Percentiles rank a stretch among this genome's conserved stretches.
These are phyloP conservation scores for Mucor piriformis DNA, from an alignment of 371 early-diverging fungal genomes.

Conservation along the genomic window DNA sequence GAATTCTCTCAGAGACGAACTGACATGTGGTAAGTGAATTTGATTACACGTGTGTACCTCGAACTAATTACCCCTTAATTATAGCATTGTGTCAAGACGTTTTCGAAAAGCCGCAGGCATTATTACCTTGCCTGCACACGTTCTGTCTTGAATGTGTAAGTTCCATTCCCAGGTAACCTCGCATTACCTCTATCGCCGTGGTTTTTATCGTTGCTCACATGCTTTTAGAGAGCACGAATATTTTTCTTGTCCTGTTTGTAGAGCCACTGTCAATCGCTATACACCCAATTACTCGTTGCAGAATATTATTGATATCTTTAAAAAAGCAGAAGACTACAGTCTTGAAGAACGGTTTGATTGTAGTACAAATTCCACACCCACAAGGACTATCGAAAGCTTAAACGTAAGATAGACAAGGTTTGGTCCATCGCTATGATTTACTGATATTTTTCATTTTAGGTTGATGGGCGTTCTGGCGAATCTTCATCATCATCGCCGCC, in stretches of 20 bases:
- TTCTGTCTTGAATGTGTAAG: constrained; percentile 22
- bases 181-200: too few relatives aligned
- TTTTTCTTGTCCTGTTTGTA: constrained; percentile 23
- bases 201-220: neutral
- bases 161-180: constrained; percentile 1
- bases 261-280: constrained; percentile 6
- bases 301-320: constrained; percentile 19
- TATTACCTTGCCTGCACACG: constrained; percentile 31
- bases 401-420: neutral
- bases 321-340: neutral
- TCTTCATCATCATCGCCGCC: neutral
- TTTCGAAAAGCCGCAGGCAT: constrained; percentile 23
- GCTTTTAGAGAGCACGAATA: neutral
- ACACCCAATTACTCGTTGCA: constrained; percentile 19
- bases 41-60: neutral
- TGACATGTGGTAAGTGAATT: constrained; percentile 20
- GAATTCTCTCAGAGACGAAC: constrained; percentile 14
- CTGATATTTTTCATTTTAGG: neutral
- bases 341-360: neutral
- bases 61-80: neutral
- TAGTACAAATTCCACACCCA: neutral
- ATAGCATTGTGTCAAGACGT: constrained; percentile 31
- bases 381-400: neutral
- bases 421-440: neutral
- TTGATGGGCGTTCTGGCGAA: neutral